These are phyloP conservation scores for Tolypocladium cylindrosporum DNA, from an alignment of 2,329 filamentous ascomycete genomes.

Conservation along the genomic window DNA sequence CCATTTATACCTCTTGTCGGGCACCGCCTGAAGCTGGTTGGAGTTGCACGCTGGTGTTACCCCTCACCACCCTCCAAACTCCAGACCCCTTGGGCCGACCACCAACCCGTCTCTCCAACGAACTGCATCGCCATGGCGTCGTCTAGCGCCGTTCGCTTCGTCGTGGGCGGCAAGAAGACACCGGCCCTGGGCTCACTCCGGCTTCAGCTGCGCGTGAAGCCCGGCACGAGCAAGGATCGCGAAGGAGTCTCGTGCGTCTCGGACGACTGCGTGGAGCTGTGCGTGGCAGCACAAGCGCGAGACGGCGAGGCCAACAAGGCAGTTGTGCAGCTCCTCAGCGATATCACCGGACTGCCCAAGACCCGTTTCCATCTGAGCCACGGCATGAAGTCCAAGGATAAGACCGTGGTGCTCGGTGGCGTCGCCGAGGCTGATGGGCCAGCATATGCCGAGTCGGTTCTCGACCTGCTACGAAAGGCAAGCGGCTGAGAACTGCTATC, in stretches of 20 bases:
- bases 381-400: slow-evolving; percentile 54
- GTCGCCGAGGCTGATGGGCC: slow-evolving; percentile 19
- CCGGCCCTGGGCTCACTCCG: slow-evolving; percentile 35
- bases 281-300: slow-evolving; percentile 53
- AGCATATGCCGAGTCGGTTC: slow-evolving; percentile 14
- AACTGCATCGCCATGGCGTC: slow-evolving; percentile 14
- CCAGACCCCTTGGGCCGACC: no score
- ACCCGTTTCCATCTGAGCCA: slow-evolving; percentile 52
- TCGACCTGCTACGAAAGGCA: slow-evolving; percentile 17
- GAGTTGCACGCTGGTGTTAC: neutral
- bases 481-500: neutral
- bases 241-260: slow-evolving; percentile 50
- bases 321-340: slow-evolving; percentile 51
- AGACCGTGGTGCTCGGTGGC: slow-evolving; percentile 40
- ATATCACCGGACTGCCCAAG: slow-evolving; percentile 50
- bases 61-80: neutral
- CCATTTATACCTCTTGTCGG: neutral
- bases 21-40: neutral
- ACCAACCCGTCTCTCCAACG: neutral
- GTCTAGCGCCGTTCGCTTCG: slow-evolving; percentile 31
- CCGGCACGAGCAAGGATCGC: slow-evolving; percentile 50
- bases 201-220: slow-evolving; percentile 57
- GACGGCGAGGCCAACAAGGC: slow-evolving; percentile 63
- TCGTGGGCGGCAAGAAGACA: slow-evolving; percentile 37
- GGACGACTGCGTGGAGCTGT: slow-evolving; percentile 49